Evolutionary conservation across 768 basidiomycete species (phyloP).

Genomic region (Favolaschia claudopus): DNA sequence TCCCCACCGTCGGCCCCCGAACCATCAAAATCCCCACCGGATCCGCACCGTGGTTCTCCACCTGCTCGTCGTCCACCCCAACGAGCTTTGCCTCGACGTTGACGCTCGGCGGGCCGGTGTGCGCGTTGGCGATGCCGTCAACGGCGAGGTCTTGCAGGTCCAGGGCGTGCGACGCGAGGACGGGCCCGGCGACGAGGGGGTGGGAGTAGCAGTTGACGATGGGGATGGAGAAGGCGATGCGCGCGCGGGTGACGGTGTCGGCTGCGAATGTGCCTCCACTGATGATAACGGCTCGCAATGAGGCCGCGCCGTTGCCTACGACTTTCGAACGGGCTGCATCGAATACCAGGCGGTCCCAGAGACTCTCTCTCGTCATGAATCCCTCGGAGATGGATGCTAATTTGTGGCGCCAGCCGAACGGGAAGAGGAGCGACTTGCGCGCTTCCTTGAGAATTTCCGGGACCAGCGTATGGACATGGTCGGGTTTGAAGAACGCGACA

Average conservation of each 20-base stretch:
- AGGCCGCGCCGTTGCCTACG: constrained; percentile 66
- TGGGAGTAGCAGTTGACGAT: constrained; percentile 70
- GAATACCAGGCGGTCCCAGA: constrained; percentile 88
- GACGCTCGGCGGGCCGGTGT: constrained; percentile 81
- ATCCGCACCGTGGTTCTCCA: constrained; percentile 74
- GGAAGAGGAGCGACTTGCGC: constrained; percentile 59
- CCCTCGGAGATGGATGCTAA: constrained; percentile 72
- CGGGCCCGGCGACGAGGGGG: constrained; percentile 73
- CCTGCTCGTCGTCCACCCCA: constrained; percentile 66
- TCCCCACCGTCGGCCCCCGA: constrained; percentile 43
- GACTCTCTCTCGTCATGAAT: constrained; percentile 75
- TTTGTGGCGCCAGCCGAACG: constrained; percentile 83
- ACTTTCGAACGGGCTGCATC: constrained; percentile 67
- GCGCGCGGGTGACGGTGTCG: constrained; percentile 62
- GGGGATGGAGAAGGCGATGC: constrained; percentile 81
- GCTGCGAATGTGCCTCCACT: constrained; percentile 73
- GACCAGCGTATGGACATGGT: constrained; percentile 65
- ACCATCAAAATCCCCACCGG: constrained; percentile 53
- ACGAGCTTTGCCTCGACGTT: constrained; percentile 87
- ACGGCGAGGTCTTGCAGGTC: constrained; percentile 77
- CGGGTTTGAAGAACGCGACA: constrained; percentile 74
- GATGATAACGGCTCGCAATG: constrained; percentile 73
- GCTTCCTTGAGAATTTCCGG: constrained; percentile 61
- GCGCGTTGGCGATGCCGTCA: constrained; percentile 44
- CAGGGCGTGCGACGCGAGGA: constrained; percentile 83